Conservation (phyloP, 371 early-diverging fungal species). For the Syncephalis fuscata region DNA sequence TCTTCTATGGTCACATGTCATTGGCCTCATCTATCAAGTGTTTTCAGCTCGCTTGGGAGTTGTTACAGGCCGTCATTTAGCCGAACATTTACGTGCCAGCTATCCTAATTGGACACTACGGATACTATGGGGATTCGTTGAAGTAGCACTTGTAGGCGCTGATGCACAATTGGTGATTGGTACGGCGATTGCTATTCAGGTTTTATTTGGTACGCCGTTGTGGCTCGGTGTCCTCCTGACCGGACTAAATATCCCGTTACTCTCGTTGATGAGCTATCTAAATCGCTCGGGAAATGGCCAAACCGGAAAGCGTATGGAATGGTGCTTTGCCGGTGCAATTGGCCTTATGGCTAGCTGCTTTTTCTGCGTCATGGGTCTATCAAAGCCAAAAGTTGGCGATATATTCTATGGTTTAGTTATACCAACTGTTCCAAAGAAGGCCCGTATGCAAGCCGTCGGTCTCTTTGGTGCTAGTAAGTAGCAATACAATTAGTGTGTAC, state of each 20-base stretch:
- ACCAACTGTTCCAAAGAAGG: conserved; percentile 36
- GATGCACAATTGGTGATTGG: conserved; percentile 65
- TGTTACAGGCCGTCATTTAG: conserved; percentile 50
- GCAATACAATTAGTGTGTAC: conserved; percentile 13
- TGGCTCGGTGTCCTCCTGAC: conserved; percentile 54
- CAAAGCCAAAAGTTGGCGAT: conserved; percentile 26
- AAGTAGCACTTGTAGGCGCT: conserved; percentile 51
- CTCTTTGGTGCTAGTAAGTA: conserved; percentile 31
- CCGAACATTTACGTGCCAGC: conserved; percentile 29
- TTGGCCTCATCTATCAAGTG: conserved; percentile 41
- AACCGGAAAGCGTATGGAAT: conserved; percentile 44
- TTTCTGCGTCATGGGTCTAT: conserved; percentile 41
- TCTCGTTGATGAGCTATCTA: conserved; percentile 34
- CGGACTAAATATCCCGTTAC: conserved; percentile 44
- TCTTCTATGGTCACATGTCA: conserved; percentile 38
- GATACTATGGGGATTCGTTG: conserved; percentile 40
- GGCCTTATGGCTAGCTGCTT: conserved; percentile 46
- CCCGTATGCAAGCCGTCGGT: conserved; percentile 45
- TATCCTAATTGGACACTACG: conserved; percentile 23
- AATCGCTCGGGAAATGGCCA: too few species aligned
- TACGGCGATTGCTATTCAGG: conserved; percentile 51
- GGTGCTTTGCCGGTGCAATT: conserved; percentile 42
- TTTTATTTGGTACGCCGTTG: conserved; percentile 33
- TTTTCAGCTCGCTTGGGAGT: conserved; percentile 47
- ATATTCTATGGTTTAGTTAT: conserved; percentile 39